Base-by-base conservation (phyloP, 2,329 filamentous ascomycete genomes). In the Diplodia mutila region DNA sequence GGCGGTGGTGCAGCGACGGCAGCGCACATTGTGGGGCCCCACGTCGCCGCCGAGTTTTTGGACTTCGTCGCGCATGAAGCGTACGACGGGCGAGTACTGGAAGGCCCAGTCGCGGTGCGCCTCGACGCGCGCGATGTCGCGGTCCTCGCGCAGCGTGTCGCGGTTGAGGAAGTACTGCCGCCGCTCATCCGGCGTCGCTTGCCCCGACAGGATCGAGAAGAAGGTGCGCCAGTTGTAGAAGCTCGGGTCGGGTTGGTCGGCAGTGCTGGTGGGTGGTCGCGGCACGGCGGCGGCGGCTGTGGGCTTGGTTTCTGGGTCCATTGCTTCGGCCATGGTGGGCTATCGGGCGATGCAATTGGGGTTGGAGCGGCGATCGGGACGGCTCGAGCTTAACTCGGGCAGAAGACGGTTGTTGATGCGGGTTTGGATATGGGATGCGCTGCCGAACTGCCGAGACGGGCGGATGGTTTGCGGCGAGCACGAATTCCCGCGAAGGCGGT, bases 21-120 rank as follows among this genome's bases (percentile, higher is more conserved):
- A 99, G 52, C 90, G 85, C 68, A 99, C 91, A 75, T 96, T 97
- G 71, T 84, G 81, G 9, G 81, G 81, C 74, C 91, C 89, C 61
- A 99, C 83, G 61, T 87, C 83, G 61, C 93, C 93, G 77, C 93
- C 93, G 39, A 98, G 87, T 72, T 90, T 88, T 67, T 83, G 83
- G 73, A 97, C 91, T 79, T 93, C 92, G 71, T 95, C 89, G 66
- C 88, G 88, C 80, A 99, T 84, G 85, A 97, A 99, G 69, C 90
- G 90, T 69, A 99, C 89, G 67, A 92, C 88, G 32, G 95, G 95
- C 67, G 83, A 94, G 84, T 94, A 91, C 76, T 88, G 82, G 74
- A 98, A 88, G 42, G 96, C 87, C 84, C 91, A 97, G 79, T 95
- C 90, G 67, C 92, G 89, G 80, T 92, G 87, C 52, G 89, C 82